phyloP scores from a whole-genome alignment of 371 early-diverging fungal species.

The Mycotypha africana region DNA sequence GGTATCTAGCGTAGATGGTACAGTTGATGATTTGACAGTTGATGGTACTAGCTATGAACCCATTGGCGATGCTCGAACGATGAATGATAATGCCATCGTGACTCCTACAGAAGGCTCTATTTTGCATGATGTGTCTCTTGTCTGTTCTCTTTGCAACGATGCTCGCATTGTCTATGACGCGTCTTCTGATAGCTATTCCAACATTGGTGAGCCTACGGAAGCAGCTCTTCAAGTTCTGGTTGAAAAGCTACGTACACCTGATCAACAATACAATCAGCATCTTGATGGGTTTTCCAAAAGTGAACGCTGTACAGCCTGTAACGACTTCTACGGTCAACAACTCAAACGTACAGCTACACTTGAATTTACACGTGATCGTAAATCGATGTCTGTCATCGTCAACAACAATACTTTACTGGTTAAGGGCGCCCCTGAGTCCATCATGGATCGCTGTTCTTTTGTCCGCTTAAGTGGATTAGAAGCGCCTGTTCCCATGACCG shows the following conservation, averaged over 20 bases:
- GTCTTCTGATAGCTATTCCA: slow-evolving; percentile 49
- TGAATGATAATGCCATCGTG: background rate
- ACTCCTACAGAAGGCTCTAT: slow-evolving; percentile 1
- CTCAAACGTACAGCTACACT: slow-evolving; percentile 65
- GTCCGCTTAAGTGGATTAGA: slow-evolving; percentile 49
- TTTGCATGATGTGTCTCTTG: slow-evolving; percentile 64
- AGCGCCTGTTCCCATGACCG: slow-evolving; percentile 63
- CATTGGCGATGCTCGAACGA: slow-evolving; percentile 53
- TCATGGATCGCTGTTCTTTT: slow-evolving; percentile 82
- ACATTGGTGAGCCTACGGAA: slow-evolving; percentile 98
- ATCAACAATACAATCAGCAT: slow-evolving; percentile 55
- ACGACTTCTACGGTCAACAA: slow-evolving; percentile 50
- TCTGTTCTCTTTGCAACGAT: slow-evolving; percentile 93
- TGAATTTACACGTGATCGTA: slow-evolving; percentile 95
- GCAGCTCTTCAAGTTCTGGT: slow-evolving; percentile 93
- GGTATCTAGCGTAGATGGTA: slow-evolving; percentile 21
- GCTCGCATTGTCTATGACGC: slow-evolving; percentile 77
- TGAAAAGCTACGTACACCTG: slow-evolving; percentile 86
- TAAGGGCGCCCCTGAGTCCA: slow-evolving; percentile 95
- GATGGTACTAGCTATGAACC: slow-evolving; percentile 87
- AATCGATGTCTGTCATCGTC: slow-evolving; percentile 90
- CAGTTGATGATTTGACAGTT: slow-evolving; percentile 63
- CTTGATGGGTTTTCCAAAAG: slow-evolving; percentile 41
- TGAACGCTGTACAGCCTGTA: slow-evolving; percentile 59
- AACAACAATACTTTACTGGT: slow-evolving; percentile 52